Base-by-base conservation (phyloP, 768 basidiomycete species). In the Mycena albidolilacea region DNA sequence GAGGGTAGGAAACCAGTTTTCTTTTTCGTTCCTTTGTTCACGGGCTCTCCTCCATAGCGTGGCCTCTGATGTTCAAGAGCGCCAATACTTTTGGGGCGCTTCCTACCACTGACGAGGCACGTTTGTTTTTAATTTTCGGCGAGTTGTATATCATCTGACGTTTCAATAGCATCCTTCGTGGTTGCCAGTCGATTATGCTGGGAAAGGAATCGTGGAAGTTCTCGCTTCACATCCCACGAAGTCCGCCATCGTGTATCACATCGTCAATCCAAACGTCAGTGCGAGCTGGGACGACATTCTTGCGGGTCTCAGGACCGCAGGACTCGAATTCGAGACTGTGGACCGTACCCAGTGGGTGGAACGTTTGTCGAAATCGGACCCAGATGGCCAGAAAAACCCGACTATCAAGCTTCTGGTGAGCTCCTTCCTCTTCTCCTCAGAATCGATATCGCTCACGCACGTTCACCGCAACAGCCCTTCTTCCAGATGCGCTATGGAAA, bases 121-220 rank as follows among this genome's bases (percentile, higher is more conserved):
- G 76, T 78, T 21, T 74, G 19, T 77, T 48, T 55, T 60, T 58
- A 15, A 17, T 41, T 17, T 43, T 21, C n/a, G 5, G 1, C 10
- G 1, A 11, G 50, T 39, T 19, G 3, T 30, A 30, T 30, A 30
- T 57, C 37, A 7, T 11, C 50, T 61, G 30, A 69, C 30, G 2
- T 35, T 4, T 17, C 21, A 12, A 44, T 57, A 86, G 82, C 77
- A 81, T 38, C 83, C 83, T 5, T 84, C 86, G 0, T 90, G 89
- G 88, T 81, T 90, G 2, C 88, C 90, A 0, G 87, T 90, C 63
- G 84, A 91, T 80, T 83, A 81, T 64, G 89, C 89, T 0, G 89
- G 84, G 9, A 80, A 80, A 43, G 84, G 83, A 19, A 87, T 90
- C 72, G 74, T 81, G 48, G 88, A 90, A 70, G 82, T 90, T 6